phyloP scores from a whole-genome alignment of 2,329 filamentous ascomycete species.

The Talaromyces atroroseus region DNA sequence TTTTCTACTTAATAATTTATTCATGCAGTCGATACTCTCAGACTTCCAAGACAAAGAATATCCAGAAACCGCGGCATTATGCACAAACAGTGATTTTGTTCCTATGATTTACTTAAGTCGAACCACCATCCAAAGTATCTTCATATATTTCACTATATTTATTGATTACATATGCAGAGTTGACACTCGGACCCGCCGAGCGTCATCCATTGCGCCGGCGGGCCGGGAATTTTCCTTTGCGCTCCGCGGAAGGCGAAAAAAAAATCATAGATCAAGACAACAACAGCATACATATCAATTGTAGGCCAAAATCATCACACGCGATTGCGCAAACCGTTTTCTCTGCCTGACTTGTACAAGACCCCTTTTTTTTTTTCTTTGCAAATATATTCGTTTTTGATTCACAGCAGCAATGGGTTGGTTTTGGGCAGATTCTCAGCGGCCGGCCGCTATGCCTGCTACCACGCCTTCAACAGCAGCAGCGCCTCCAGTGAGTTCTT shows the following conservation, averaged over 20 bases:
- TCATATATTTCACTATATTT: too few species aligned
- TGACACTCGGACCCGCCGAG: background rate
- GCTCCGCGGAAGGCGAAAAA: conserved; percentile 11
- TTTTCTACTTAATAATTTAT: background rate
- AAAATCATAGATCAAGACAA: background rate
- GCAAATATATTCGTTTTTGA: background rate
- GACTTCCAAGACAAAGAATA: background rate
- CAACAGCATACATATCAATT: conserved; percentile 3
- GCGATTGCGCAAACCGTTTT: conserved; percentile 16
- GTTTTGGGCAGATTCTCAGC: conserved; percentile 60
- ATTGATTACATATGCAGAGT: background rate
- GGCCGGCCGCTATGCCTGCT: conserved; percentile 31
- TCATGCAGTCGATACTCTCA: background rate
- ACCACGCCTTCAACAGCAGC: conserved; percentile 30
- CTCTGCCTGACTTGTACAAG: background rate
- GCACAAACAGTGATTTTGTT: background rate
- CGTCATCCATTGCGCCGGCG: conserved; percentile 6
- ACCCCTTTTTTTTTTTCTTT: conserved; percentile 14
- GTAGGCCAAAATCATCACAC: background rate
- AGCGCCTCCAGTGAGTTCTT: conserved; percentile 11
- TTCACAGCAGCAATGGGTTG: conserved; percentile 53
- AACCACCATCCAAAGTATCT: too few species aligned
- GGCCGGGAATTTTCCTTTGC: conserved; percentile 9
- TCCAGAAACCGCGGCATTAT: background rate
- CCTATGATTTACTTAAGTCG: too few species aligned